phyloP scores from a whole-genome alignment of 768 basidiomycete species.

The Trichaptum fuscoviolaceum region DNA sequence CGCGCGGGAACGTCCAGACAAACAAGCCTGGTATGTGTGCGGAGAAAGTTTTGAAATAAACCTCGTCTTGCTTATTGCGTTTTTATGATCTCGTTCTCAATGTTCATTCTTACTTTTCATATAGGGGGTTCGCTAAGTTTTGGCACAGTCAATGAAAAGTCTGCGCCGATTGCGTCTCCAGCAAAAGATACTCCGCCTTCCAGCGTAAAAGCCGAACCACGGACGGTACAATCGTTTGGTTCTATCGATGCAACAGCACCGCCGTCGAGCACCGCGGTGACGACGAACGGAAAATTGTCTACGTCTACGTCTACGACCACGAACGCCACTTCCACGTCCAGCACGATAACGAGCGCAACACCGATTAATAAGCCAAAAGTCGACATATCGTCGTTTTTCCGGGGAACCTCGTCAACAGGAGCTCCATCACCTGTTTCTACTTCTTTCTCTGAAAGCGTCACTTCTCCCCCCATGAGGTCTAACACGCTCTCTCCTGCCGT shows the following conservation, averaged over 20 bases:
- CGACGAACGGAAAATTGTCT: slow-evolving; percentile 51
- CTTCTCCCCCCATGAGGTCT: slow-evolving; percentile 37
- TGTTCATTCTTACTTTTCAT: slow-evolving; percentile 9
- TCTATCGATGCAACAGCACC: slow-evolving; percentile 53
- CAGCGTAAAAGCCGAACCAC: slow-evolving; percentile 54
- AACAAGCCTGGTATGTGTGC: background rate
- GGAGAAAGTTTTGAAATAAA: background rate
- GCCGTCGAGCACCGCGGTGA: slow-evolving; percentile 24
- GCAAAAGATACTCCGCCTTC: slow-evolving; percentile 61
- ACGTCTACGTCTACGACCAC: slow-evolving; percentile 11
- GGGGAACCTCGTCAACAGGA: slow-evolving; percentile 24
- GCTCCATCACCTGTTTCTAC: slow-evolving; percentile 47
- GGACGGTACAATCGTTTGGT: slow-evolving; percentile 73
- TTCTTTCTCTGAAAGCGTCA: slow-evolving; percentile 47
- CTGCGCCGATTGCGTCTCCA: slow-evolving; percentile 75
- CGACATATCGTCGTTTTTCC: slow-evolving; percentile 39
- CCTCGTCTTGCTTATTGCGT: background rate
- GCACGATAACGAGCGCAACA: slow-evolving; percentile 13
- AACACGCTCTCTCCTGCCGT: background rate
- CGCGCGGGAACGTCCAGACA: background rate
- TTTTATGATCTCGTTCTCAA: slow-evolving; percentile 14
- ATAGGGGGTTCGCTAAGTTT: slow-evolving; percentile 73
- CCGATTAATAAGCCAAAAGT: slow-evolving; percentile 29
- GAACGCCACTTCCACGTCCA: slow-evolving; percentile 14
- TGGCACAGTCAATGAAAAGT: slow-evolving; percentile 82